Conservation (phyloP, 2,329 filamentous ascomycete species). For the Neofusicoccum laricinum region DNA sequence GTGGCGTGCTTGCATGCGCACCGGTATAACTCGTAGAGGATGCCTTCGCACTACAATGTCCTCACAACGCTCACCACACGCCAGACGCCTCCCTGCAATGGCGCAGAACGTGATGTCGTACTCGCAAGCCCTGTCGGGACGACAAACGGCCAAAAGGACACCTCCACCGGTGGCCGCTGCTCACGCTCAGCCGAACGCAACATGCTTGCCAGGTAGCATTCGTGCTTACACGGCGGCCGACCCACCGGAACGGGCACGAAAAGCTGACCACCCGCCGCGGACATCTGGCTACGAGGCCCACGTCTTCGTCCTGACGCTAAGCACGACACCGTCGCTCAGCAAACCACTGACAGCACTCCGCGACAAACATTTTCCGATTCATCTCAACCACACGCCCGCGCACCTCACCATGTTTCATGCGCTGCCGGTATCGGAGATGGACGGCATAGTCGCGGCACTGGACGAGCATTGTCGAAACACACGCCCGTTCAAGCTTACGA, state of each 20-base stretch:
- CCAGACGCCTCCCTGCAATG: not conserved
- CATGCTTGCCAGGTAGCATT: not conserved
- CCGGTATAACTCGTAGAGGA: not conserved
- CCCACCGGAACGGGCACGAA: not conserved
- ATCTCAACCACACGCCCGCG: conserved; percentile 42
- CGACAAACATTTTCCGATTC: conserved; percentile 41
- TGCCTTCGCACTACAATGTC: not conserved
- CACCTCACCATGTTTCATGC: conserved; percentile 48
- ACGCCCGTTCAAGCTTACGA: conserved; percentile 36
- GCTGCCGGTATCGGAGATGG: conserved; percentile 40
- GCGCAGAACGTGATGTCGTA: not conserved
- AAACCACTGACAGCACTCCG: conserved; percentile 39
- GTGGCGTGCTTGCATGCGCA: not conserved
- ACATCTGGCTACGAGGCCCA: conserved; percentile 25
- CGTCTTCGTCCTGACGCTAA: conserved; percentile 45
- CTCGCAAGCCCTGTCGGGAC: not conserved
- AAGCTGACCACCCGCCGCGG: conserved; percentile 27
- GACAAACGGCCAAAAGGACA: not conserved
- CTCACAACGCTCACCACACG: not conserved
- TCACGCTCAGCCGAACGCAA: not conserved
- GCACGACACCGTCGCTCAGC: conserved; percentile 37
- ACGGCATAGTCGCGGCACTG: conserved; percentile 33
- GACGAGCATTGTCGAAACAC: conserved; percentile 28
- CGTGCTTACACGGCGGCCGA: not conserved
- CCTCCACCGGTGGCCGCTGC: not conserved